Conservation (phyloP, 2,329 filamentous ascomycete genomes). For the Trichoderma aggressivum region DNA sequence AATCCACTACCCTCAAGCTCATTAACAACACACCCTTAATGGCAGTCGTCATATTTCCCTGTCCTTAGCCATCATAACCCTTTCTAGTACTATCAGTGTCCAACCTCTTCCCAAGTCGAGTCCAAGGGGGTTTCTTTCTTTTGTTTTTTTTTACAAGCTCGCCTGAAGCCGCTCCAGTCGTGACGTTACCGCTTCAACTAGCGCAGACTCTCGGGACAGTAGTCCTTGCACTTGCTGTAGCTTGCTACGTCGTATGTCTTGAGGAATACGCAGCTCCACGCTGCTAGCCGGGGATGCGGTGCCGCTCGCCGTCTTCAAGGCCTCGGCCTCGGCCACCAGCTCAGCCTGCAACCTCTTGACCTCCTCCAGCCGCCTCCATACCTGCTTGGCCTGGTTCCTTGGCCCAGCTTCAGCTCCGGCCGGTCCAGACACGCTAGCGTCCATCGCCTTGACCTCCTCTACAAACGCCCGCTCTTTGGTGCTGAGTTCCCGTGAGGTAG, state of each 20-base stretch:
- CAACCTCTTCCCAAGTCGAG: not conserved
- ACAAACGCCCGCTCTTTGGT: slow-evolving; percentile 45
- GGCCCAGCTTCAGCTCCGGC: slow-evolving; percentile 29
- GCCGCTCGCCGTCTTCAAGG: slow-evolving; percentile 34
- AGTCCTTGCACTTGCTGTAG: slow-evolving; percentile 60
- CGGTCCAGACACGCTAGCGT: slow-evolving; percentile 45
- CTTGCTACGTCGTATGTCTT: slow-evolving; percentile 60
- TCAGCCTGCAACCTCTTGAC: slow-evolving; percentile 52
- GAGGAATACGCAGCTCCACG: slow-evolving; percentile 51
- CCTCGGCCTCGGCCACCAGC: slow-evolving; percentile 50
- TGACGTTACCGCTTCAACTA: slow-evolving; percentile 64
- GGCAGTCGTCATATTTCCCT: not conserved
- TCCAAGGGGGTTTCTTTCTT: not conserved
- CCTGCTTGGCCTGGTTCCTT: slow-evolving; percentile 44
- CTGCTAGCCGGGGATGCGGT: slow-evolving; percentile 28
- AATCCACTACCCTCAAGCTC: slow-evolving; percentile 10
- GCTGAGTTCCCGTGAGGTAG: slow-evolving; percentile 41
- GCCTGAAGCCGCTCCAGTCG: slow-evolving; percentile 57
- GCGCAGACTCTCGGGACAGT: slow-evolving; percentile 62
- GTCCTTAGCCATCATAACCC: not conserved
- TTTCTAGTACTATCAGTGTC: not conserved
- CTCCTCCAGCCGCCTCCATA: slow-evolving; percentile 56
- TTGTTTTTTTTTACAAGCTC: slow-evolving; percentile 24
- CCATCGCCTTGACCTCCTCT: slow-evolving; percentile 52
- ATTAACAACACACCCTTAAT: not conserved